Conservation (phyloP, 2,329 filamentous ascomycete genomes). For the Microascus cirrosus region DNA sequence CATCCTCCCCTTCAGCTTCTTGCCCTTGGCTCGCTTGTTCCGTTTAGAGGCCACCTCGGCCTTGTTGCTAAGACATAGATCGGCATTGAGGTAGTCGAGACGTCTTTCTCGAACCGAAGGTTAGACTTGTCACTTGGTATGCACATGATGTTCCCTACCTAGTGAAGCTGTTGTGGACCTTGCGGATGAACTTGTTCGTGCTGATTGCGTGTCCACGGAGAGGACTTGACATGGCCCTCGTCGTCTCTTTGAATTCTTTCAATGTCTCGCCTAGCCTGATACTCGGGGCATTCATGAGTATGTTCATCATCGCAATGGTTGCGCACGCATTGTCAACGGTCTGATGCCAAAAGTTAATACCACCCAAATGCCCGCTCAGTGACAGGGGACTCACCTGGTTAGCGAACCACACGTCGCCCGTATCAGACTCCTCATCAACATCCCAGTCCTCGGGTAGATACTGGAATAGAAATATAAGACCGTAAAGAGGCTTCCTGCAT, state of each 20-base stretch:
- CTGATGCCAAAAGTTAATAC: conserved; percentile 26
- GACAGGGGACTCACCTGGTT: conserved; percentile 54
- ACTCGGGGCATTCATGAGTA: conserved; percentile 69
- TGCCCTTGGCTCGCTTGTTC: conserved; percentile 21
- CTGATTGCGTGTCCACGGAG: conserved; percentile 67
- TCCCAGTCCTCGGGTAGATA: conserved; percentile 45
- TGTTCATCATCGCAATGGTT: conserved; percentile 86
- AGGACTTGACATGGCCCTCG: conserved; percentile 55
- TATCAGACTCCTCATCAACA: conserved; percentile 41
- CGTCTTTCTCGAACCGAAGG: conserved; percentile 30
- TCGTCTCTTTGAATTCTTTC: conserved; percentile 60
- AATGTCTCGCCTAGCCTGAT: conserved; percentile 62
- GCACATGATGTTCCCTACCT: conserved; percentile 1
- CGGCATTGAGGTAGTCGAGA: conserved; percentile 64
- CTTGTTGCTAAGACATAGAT: conserved; percentile 53
- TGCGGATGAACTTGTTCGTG: conserved; percentile 64
- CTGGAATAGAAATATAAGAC: conserved; percentile 81
- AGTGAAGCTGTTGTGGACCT: conserved; percentile 81
- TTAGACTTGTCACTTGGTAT: not conserved
- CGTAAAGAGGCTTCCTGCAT: conserved; percentile 59
- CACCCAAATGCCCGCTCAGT: not conserved
- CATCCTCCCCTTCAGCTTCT: conserved; percentile 18
- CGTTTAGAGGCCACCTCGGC: conserved; percentile 20
- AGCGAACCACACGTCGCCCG: conserved; percentile 73
- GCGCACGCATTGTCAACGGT: conserved; percentile 79